Evolutionary conservation across 148 eudicot species (phyloP).

Genomic region (Camellia granthamiana): DNA sequence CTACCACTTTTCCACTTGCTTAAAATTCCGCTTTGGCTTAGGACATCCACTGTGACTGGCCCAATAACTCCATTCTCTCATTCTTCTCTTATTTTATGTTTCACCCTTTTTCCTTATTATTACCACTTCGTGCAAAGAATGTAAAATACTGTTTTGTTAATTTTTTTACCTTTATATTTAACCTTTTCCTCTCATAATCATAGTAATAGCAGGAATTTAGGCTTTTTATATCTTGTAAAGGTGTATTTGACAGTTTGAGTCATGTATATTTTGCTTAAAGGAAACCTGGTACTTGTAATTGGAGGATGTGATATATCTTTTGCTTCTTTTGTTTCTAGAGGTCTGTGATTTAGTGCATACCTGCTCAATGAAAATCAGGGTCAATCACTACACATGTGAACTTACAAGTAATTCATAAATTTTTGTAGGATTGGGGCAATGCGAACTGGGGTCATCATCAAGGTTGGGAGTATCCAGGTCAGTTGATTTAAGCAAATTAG

Average conservation of each 20-base stretch:
- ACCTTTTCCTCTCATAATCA: neutral
- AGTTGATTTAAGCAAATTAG: conserved; percentile 10
- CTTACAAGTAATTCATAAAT: conserved; percentile 1
- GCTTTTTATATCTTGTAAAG: neutral
- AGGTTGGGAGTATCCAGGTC: conserved; percentile 70
- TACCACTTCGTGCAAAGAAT: too few species aligned
- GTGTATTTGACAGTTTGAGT: neutral
- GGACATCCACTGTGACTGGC: neutral
- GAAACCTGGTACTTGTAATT: neutral
- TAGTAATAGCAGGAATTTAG: too few species aligned
- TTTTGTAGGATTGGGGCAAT: conserved; percentile 71
- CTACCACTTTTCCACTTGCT: too few species aligned
- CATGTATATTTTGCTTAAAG: neutral
- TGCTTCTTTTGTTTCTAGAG: neutral
- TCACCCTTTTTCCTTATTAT: too few species aligned
- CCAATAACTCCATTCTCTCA: neutral
- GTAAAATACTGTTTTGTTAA: too few species aligned
- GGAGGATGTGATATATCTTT: conserved; percentile 6
- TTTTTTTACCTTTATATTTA: neutral
- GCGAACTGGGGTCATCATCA: conserved; percentile 59
- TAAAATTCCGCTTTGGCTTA: too few species aligned
- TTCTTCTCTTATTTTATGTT: neutral
- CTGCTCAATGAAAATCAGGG: neutral
- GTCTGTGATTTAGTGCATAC: neutral
- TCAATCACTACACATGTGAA: neutral